phyloP scores from a whole-genome alignment of 2,329 filamentous ascomycete species.

The Alternaria metachromatica region DNA sequence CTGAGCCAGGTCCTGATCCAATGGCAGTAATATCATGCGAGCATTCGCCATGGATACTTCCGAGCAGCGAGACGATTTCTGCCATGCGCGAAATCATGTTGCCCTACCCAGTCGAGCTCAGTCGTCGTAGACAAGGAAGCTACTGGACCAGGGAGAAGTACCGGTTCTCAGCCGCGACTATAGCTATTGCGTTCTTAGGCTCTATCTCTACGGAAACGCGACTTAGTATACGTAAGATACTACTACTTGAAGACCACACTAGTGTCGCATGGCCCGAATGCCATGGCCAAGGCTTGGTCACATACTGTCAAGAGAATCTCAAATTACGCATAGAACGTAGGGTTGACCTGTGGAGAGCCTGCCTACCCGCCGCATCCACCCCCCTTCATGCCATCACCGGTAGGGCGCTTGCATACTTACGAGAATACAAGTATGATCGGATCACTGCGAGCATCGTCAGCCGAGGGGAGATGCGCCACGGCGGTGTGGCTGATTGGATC shows the following conservation, averaged over 20 bases:
- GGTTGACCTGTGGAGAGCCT: background rate
- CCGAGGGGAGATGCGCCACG: too few relatives aligned
- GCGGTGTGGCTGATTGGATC: conserved; percentile 1
- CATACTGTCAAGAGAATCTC: conserved; percentile 9
- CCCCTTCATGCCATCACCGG: too few relatives aligned
- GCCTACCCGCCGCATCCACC: background rate
- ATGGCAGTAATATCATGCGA: too few relatives aligned
- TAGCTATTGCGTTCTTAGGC: background rate
- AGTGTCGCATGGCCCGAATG: background rate
- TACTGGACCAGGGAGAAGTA: background rate
- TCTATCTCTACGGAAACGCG: background rate
- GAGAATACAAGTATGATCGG: too few relatives aligned
- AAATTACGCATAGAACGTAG: conserved; percentile 1
- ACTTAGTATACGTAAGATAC: background rate
- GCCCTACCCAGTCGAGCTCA: background rate
- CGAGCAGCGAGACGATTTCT: background rate
- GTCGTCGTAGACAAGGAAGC: background rate
- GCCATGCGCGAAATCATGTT: background rate
- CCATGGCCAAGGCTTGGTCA: conserved; percentile 10
- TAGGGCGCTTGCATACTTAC: too few relatives aligned
- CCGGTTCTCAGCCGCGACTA: background rate
- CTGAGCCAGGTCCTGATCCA: too few relatives aligned
- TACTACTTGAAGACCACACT: background rate
- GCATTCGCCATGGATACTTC: background rate
- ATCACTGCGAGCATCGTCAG: too few relatives aligned